Percentiles rank a stretch among this genome's conserved stretches.
Evolutionary conservation across 441 rosid genomes (phyloP).

Genomic region (Melastoma candidum): DNA sequence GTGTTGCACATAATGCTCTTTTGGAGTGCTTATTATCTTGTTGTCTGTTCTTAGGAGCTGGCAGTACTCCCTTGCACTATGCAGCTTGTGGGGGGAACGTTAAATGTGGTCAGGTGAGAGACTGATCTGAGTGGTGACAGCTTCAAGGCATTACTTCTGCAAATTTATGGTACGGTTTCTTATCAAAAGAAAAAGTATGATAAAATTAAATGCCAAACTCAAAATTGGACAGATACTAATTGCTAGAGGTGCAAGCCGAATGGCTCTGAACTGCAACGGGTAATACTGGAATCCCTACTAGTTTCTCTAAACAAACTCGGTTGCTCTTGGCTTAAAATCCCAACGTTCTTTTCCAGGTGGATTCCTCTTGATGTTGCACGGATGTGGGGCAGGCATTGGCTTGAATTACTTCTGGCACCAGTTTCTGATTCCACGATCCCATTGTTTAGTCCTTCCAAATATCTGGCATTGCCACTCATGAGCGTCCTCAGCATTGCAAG

Average conservation of each 20-base stretch:
- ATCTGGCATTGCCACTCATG: conserved; percentile 75
- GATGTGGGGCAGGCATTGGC: conserved; percentile 99
- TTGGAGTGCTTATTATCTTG: conserved; percentile 8
- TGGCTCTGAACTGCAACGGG: conserved; percentile 87
- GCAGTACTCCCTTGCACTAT: conserved; percentile 87
- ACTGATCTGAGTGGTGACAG: not conserved
- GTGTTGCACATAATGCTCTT: conserved; percentile 6
- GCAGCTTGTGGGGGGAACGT: conserved; percentile 97
- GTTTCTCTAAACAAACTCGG: not conserved
- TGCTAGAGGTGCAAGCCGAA: conserved; percentile 70
- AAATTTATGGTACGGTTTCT: conserved; percentile 1
- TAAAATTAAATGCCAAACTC: conserved; percentile 3
- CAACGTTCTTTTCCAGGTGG: conserved; percentile 43
- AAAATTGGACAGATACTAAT: conserved; percentile 57
- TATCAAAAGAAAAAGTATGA: too few relatives aligned
- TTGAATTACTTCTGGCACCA: conserved; percentile 70
- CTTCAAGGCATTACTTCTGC: not conserved
- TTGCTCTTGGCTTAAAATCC: not conserved
- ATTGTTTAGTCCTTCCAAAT: conserved; percentile 64
- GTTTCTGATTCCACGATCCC: conserved; percentile 56
- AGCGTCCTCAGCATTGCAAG: conserved; percentile 89
- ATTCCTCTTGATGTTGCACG: conserved; percentile 91
- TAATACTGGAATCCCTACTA: conserved; percentile 18
- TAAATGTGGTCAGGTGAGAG: conserved; percentile 88
- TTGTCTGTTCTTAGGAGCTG: conserved; percentile 45